Evolutionary conservation across 2,329 filamentous ascomycete species (phyloP).

Genomic region (Fusarium verticillioides): DNA sequence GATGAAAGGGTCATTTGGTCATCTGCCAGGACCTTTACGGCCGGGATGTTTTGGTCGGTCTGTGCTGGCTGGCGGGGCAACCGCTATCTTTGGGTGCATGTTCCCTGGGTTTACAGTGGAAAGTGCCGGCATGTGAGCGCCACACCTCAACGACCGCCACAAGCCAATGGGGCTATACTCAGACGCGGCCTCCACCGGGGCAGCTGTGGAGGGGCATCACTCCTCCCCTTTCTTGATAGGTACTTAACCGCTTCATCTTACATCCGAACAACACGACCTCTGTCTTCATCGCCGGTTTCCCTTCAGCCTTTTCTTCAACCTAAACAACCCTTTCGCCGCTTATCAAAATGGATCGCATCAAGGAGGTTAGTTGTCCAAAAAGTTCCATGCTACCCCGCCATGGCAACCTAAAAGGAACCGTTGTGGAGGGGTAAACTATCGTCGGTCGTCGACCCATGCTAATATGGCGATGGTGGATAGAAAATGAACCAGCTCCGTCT

Average conservation of each 20-base stretch:
- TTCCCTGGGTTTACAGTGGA: slow-evolving; percentile 10
- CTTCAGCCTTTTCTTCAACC: slow-evolving; percentile 21
- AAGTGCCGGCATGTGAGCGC: slow-evolving; percentile 32
- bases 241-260: slow-evolving; percentile 49
- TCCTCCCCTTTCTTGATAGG: slow-evolving; percentile 51
- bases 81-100: slow-evolving; percentile 21
- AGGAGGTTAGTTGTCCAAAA: slow-evolving; percentile 73
- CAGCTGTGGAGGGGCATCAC: slow-evolving; percentile 52
- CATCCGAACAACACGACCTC: slow-evolving; percentile 48
- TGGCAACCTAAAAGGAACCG: slow-evolving; percentile 40
- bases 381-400: slow-evolving; percentile 47
- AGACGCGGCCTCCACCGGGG: slow-evolving; percentile 39
- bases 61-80: slow-evolving; percentile 47
- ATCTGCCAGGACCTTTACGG: slow-evolving; percentile 9
- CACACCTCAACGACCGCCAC: slow-evolving; percentile 44
- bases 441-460: slow-evolving; percentile 38
- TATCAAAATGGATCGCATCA: slow-evolving; percentile 83
- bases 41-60: slow-evolving; percentile 39
- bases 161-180: slow-evolving; percentile 45
- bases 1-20: slow-evolving; percentile 23
- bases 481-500: slow-evolving; percentile 95
- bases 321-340: slow-evolving; percentile 17
- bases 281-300: slow-evolving; percentile 44
- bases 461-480: slow-evolving; percentile 58
- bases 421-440: slow-evolving; percentile 46